Evolutionary conservation across 2,329 filamentous ascomycete genomes (phyloP).

Genomic region (Pestalotiopsis sp.): DNA sequence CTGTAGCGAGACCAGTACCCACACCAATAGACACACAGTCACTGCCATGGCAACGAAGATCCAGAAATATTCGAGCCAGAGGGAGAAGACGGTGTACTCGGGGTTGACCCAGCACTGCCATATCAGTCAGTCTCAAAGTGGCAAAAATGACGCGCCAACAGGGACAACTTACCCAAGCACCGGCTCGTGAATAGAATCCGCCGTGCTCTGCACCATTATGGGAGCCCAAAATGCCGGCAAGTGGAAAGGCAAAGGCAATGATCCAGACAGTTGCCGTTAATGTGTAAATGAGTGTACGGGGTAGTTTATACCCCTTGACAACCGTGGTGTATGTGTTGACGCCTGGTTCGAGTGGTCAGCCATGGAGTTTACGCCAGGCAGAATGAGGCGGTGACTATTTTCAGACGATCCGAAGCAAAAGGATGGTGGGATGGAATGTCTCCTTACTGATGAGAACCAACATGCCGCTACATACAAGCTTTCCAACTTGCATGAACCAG

Average conservation of each 20-base stretch:
- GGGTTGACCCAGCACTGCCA: slow-evolving; percentile 12
- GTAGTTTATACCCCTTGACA: slow-evolving; percentile 3
- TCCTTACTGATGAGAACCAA: slow-evolving; percentile 12
- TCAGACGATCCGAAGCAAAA: background rate
- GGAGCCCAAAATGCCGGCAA: background rate
- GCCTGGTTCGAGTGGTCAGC: background rate
- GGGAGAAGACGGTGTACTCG: background rate
- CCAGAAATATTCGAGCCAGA: slow-evolving; percentile 12
- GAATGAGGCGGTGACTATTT: background rate
- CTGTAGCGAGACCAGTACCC: background rate
- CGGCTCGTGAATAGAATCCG: slow-evolving; percentile 5
- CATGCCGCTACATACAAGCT: slow-evolving; percentile 7
- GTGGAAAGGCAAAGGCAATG: background rate
- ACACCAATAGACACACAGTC: background rate
- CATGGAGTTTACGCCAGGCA: background rate
- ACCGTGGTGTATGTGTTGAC: slow-evolving; percentile 10
- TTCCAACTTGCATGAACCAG: slow-evolving; percentile 12
- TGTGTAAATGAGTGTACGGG: background rate
- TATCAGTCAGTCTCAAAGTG: background rate
- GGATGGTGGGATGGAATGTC: too few species aligned
- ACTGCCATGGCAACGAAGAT: slow-evolving; percentile 11
- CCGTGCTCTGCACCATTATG: slow-evolving; percentile 9
- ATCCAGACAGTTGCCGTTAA: slow-evolving; percentile 5
- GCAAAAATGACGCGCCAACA: background rate
- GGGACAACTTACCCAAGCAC: slow-evolving; percentile 7